Base-by-base conservation (phyloP, 2,329 filamentous ascomycete genomes). In the Lachnum nothofagi region DNA sequence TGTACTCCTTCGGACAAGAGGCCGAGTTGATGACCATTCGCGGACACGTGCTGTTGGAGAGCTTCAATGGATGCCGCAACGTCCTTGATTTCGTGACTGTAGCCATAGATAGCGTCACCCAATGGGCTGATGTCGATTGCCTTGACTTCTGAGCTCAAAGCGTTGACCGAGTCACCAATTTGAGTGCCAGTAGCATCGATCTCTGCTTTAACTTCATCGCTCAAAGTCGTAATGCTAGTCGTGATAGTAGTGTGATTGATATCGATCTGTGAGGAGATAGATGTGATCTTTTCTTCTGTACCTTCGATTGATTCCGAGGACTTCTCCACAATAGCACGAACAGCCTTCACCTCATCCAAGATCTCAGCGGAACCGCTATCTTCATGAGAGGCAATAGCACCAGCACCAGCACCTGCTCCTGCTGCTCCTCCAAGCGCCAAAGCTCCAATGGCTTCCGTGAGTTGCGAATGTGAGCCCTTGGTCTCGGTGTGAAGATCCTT, bases 191-290 rank as follows among this genome's bases (percentile, higher is more conserved):
- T 56, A 19, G 59, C 54, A 48, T 59, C 59, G 10, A 62, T 58
- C 35, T 62, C 59, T 3, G 59, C 46, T 27, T 58, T 62, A 8
- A 62, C 24, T 24, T 59, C 56, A 31, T 59, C 58, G 19, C 49
- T 53, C 3, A 62, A 38, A n/a, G 57, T 54, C 3, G 46, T 51
- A n/a, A 62, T 51, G 20, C 48, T 56, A 3, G 57, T 59, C 4
- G 53, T 62, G n/a, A 57, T 43, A 1, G 59, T 60, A 2, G 55
- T 60, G 23, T 60, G 54, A 31, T 60, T 60, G 27, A 59, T 57
- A 6, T 60, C 60, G 4, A 62, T 50, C 40, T 62, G 59, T 10
- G 49, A 42, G 14, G 35, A 40, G 8, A 60, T 51, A 5, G 48
- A 49, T 2, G 41, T 45, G 2, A 59, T 29, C 4, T 43, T 46